Evolutionary conservation across 345 rosid species (phyloP), one percentile per base, ranked within the genome.

Genomic region (Arabidopsis suecica): DNA sequence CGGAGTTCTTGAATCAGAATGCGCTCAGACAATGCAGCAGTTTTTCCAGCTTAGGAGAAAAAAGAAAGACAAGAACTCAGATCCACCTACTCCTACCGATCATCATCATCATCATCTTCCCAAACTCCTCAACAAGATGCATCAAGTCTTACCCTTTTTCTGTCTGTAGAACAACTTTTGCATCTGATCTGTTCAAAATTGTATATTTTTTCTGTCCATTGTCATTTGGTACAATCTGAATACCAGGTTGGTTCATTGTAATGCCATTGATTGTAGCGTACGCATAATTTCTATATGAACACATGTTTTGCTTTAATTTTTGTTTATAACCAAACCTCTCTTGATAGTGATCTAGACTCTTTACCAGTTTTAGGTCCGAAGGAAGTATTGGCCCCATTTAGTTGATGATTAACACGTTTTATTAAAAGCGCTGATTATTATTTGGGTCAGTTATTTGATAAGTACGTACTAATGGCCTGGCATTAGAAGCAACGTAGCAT

Each of bases 41-140:
- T 95, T 95, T 79, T 92, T 95, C 84, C 97, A 89, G 83, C 87
- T 87, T 50, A 81, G 99, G 79, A 89, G 97, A 82, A 88, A 80
- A 86, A 92, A 89, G 76, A 89, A 87, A 70, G 84, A 64, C 62
- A 86, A 86, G 84, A 81, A 60, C 47, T 73, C 66, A 58, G 89
- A 87, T 10, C 60, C 75, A 7, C 83, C 81, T 7, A 8, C 75
- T 63, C 83, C 86, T 49, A 84, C 90, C 8, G 84, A 88, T 3
- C 65, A 60, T 60, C 63, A 34, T 58, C n/a, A 91, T 79, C 76
- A 86, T 14, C 79, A 85, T 32, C 80, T 50, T 73, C 96, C 93
- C 14, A 92, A 88, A 78, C 54, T 92, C 78, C 88, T 95, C 30
- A 71, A 80, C 65, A 92, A 83, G 85, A 81, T 94, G 95, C 97